These are phyloP conservation scores for Chlorella variabilis DNA, from an alignment of 163 green algal species.

Conservation along the genomic window DNA sequence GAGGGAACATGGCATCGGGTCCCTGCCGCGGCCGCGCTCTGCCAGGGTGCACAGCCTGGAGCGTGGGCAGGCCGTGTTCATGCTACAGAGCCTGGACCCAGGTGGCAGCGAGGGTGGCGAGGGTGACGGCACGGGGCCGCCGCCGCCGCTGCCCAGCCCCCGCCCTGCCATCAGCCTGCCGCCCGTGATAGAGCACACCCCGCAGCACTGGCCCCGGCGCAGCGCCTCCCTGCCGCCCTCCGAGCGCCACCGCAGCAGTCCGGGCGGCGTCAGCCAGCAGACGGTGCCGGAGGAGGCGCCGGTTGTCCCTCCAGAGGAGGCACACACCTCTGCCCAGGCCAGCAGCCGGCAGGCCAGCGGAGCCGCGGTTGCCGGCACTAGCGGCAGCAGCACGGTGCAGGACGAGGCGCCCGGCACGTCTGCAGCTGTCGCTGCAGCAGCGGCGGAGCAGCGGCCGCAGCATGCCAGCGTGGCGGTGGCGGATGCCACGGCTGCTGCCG, in stretches of 20 bases:
- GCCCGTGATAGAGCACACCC: not conserved
- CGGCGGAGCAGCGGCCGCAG: not conserved
- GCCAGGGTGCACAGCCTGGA: not conserved
- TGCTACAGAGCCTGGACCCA: conserved; percentile 12
- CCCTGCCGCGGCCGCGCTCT: conserved; percentile 13
- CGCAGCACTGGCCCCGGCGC: conserved; percentile 22
- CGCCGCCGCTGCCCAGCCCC: conserved; percentile 20
- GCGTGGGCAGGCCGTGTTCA: conserved; percentile 23
- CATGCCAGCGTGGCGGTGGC: not conserved
- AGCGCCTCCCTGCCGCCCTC: not conserved
- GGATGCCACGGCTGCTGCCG: conserved; percentile 4
- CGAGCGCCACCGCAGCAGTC: not conserved
- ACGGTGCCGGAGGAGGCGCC: not conserved
- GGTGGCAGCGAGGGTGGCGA: not conserved
- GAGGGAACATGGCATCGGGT: not conserved
- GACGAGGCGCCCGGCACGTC: too few relatives aligned
- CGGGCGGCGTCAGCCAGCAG: not conserved
- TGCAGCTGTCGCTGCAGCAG: not conserved
- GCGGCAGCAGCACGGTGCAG: too few relatives aligned
- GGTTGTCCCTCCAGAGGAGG: not conserved
- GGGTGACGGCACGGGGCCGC: not conserved
- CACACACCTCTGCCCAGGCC: not conserved
- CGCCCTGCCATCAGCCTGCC: conserved; percentile 27
- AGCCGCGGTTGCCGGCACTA: too few relatives aligned
- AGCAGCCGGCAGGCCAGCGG: too few relatives aligned